Evolutionary conservation across 805 yeast species (phyloP).

Genomic region (Candida methanosorbosa): DNA sequence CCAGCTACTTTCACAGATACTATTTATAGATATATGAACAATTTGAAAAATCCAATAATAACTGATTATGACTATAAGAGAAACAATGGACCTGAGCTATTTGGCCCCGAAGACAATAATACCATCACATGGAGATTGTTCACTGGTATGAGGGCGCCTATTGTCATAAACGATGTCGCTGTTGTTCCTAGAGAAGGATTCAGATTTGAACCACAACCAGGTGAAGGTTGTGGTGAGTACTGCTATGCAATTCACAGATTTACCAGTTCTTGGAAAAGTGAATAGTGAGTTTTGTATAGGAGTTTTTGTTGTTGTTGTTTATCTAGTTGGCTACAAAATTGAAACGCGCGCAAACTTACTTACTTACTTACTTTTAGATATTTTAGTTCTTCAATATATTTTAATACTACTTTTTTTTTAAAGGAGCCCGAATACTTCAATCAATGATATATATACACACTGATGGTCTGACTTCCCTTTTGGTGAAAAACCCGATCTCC

Average conservation of each 20-base stretch:
- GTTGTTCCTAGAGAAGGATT: neutral
- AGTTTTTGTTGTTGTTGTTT: too few relatives aligned
- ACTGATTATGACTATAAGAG: conserved; percentile 2
- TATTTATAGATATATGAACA: conserved; percentile 36
- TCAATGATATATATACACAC: too few relatives aligned
- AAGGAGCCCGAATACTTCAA: too few relatives aligned
- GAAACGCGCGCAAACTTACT: too few relatives aligned
- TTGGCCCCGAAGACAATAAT: conserved; percentile 2
- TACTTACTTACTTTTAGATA: too few relatives aligned
- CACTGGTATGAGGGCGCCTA: conserved; percentile 1
- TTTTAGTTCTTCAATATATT: too few relatives aligned
- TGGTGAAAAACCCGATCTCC: too few relatives aligned
- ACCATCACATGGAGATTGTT: conserved; percentile 1
- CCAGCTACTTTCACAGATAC: conserved; percentile 83
- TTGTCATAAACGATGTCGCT: conserved; percentile 1
- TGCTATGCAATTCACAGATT: conserved; percentile 1
- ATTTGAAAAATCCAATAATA: conserved; percentile 10
- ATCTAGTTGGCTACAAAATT: too few relatives aligned
- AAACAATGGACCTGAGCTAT: neutral
- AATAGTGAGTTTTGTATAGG: too few relatives aligned
- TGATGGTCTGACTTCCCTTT: too few relatives aligned
- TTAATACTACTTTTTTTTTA: too few relatives aligned
- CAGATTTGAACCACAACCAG: conserved; percentile 3
- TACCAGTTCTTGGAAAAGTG: conserved; percentile 3
- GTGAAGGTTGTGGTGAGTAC: neutral